Evolutionary conservation across 2,329 filamentous ascomycete genomes (phyloP), one percentile per base, ranked within the genome.

Genomic region (Fusarium penzigii): DNA sequence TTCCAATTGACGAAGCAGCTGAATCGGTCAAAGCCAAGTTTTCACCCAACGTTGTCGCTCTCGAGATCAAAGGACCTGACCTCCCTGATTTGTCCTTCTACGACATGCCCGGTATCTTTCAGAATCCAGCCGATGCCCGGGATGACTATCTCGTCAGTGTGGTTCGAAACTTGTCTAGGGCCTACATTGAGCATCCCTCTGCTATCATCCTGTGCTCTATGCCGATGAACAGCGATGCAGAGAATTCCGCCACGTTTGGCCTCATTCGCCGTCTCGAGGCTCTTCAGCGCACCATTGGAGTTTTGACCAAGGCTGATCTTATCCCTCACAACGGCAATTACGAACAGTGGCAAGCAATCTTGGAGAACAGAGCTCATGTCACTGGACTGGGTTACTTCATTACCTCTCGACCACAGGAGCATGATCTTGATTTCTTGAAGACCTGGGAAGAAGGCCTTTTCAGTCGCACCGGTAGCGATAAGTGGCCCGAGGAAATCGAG

Each of bases 251-350:
- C 1, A 88, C 89, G 0, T 84, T 88, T 11, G 78, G 80, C 0
- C 77, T 90, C 3, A 83, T 92, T 58, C 71, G 82, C 29, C 68
- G 78, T 40, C 72, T 82, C 2, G 75, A 75, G 2, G 87, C 87
- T 0, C 75, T 80, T 2, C 56, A 75, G 4, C 78, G 87, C 2
- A 89, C 86, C 1, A 78, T 89, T 48, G 90, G 90, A 0, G 88
- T 96, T 0, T 78, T 96, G 14, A 96, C 92, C 0, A 96, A 96
- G 64, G 91, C 92, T 0, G 92, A 96, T 56, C 79, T 88, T 0
- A 71, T 92, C 0, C 80, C 84, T 0, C 66, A 72, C 0, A 78
- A 78, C 0, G 73, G 82, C 1, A 72, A 76, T 0, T 65, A 72
- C 29, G 59, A 70, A 0, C 84, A 86, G 50, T 90, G 88, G 80